Percentiles rank a stretch among this genome's conserved stretches.
Evolutionary conservation across 441 rosid genomes (phyloP).

Genomic region (Daphne laureola): DNA sequence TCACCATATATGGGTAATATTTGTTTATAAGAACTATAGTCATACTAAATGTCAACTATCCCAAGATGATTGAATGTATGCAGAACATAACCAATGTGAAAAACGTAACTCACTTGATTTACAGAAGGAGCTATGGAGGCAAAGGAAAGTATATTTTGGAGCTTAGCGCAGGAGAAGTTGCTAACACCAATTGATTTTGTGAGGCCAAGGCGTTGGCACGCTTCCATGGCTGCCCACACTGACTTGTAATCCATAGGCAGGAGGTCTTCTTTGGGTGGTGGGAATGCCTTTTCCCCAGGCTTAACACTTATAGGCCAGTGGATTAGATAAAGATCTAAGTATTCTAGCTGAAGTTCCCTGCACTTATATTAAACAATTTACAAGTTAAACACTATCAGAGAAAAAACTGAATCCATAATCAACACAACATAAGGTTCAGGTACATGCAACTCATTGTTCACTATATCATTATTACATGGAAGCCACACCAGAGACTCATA

Average conservation of each 20-base stretch:
- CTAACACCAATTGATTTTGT: slow-evolving; percentile 29
- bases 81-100: neutral
- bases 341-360: slow-evolving; percentile 24
- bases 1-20: too few relatives aligned
- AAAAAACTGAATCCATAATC: neutral
- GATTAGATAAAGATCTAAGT: slow-evolving; percentile 29
- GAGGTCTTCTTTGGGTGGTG: slow-evolving; percentile 15
- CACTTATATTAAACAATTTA: neutral
- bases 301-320: slow-evolving; percentile 31
- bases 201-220: slow-evolving; percentile 31
- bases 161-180: slow-evolving; percentile 35
- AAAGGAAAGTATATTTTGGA: slow-evolving; percentile 17
- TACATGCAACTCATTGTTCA: neutral
- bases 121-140: slow-evolving; percentile 27
- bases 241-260: slow-evolving; percentile 20
- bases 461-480: neutral
- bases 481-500: neutral
- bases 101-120: slow-evolving; percentile 23
- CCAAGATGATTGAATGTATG: neutral
- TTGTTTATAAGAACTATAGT: too few relatives aligned
- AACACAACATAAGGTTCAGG: neutral
- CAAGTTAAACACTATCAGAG: neutral
- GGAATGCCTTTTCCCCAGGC: slow-evolving; percentile 13
- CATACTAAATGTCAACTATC: too few relatives aligned
- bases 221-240: slow-evolving; percentile 37